These are phyloP conservation scores for Xylariaceae sp. DNA, from an alignment of 2,329 filamentous ascomycete species.

Conservation along the genomic window DNA sequence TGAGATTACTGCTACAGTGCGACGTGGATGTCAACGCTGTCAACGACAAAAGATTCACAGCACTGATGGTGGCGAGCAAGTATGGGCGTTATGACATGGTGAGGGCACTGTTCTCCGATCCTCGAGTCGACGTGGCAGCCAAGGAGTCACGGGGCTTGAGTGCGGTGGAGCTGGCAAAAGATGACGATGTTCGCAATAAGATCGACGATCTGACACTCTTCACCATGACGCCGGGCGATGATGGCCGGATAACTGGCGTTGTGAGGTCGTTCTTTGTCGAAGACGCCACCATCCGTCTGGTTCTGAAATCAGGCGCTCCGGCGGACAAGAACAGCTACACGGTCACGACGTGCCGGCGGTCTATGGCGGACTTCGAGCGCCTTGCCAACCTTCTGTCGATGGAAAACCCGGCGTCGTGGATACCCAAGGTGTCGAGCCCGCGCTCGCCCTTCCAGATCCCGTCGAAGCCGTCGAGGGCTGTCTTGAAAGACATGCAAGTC, in stretches of 20 bases:
- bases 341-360: slow-evolving; percentile 87
- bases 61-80: slow-evolving; percentile 97
- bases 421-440: slow-evolving; percentile 69
- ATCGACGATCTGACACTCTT: slow-evolving; percentile 92
- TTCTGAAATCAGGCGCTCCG: slow-evolving; percentile 88
- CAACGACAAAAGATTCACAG: slow-evolving; percentile 91
- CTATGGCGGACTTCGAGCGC: slow-evolving; percentile 84
- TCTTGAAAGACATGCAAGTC: slow-evolving; percentile 80
- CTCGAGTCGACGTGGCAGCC: slow-evolving; percentile 75
- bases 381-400: slow-evolving; percentile 73
- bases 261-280: slow-evolving; percentile 96
- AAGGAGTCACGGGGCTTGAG: slow-evolving; percentile 84
- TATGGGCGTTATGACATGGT: slow-evolving; percentile 95
- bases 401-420: slow-evolving; percentile 93
- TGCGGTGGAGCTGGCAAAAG: slow-evolving; percentile 92
- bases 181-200: slow-evolving; percentile 92
- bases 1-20: slow-evolving; percentile 70
- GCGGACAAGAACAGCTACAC: slow-evolving; percentile 78
- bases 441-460: slow-evolving; percentile 89
- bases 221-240: slow-evolving; percentile 60
- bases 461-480: slow-evolving; percentile 79
- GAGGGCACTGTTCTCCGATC: slow-evolving; percentile 75
- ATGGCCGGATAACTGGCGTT: slow-evolving; percentile 82
- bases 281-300: slow-evolving; percentile 85
- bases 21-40: slow-evolving; percentile 94